A percentile compares a stretch with the other conserved stretches of the same genome.
These are phyloP conservation scores for Ceratobasidium sp. DNA, from an alignment of 1,284 basidiomycete species.

Conservation along the genomic window DNA sequence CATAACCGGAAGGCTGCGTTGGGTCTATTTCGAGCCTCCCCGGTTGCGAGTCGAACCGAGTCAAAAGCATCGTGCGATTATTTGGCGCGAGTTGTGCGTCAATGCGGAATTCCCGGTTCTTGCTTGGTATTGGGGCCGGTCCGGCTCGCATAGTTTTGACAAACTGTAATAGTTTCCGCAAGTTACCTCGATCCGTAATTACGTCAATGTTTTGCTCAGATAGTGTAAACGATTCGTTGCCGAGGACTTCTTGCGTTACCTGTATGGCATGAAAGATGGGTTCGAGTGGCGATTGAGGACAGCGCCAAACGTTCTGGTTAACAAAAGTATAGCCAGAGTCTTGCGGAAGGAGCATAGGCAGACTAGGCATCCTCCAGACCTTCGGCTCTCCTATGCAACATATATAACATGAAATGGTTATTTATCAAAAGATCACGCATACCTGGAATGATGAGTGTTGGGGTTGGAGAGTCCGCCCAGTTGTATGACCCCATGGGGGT, in stretches of 20 bases:
- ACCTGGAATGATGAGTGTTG: slow-evolving; percentile 37
- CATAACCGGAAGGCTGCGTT: slow-evolving; percentile 19
- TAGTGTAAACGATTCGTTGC: neutral
- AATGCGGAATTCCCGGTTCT: slow-evolving; percentile 24
- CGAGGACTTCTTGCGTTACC: neutral
- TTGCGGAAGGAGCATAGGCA: slow-evolving; percentile 18
- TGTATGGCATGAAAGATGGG: slow-evolving; percentile 26
- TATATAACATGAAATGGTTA: neutral
- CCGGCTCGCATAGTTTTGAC: slow-evolving; percentile 17
- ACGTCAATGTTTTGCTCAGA: slow-evolving; percentile 18
- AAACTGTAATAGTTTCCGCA: slow-evolving; percentile 39
- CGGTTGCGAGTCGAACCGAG: slow-evolving; percentile 1
- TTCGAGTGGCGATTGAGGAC: slow-evolving; percentile 13
- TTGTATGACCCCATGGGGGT: slow-evolving; percentile 33
- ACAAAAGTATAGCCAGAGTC: slow-evolving; percentile 27
- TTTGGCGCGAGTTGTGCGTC: slow-evolving; percentile 37
- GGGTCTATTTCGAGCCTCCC: slow-evolving; percentile 4
- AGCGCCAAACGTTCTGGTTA: slow-evolving; percentile 28
- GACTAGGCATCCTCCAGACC: neutral
- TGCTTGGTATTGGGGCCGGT: neutral
- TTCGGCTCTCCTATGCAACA: slow-evolving; percentile 1
- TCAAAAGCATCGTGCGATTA: slow-evolving; percentile 17
- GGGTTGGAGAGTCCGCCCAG: slow-evolving; percentile 30
- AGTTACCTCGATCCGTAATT: slow-evolving; percentile 17
- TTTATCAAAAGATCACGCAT: neutral